These are phyloP conservation scores for Arctium minus DNA, from an alignment of 129 eudicot species.

Conservation along the genomic window DNA sequence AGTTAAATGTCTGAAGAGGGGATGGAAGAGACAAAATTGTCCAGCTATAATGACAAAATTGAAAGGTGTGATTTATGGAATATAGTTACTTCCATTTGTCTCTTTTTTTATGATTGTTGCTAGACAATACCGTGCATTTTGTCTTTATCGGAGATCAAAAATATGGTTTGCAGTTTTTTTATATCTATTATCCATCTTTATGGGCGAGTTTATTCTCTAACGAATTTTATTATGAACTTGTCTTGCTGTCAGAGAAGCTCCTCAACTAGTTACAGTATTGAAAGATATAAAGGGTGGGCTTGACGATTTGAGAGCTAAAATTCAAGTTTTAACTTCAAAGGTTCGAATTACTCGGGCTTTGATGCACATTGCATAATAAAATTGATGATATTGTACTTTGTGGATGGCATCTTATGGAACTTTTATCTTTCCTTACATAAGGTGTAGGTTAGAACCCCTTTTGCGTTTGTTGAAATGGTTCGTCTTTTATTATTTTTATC, in stretches of 20 bases:
- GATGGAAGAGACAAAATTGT: conserved; percentile 24
- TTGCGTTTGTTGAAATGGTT: not conserved
- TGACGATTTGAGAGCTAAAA: conserved; percentile 59
- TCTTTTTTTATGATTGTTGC: not conserved
- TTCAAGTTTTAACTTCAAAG: conserved; percentile 64
- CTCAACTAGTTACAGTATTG: conserved; percentile 58
- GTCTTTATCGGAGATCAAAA: not conserved
- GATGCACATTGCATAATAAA: not conserved
- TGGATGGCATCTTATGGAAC: not conserved
- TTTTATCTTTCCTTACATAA: not conserved
- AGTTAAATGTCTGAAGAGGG: conserved; percentile 22
- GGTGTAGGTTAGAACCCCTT: not conserved
- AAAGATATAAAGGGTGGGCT: conserved; percentile 82
- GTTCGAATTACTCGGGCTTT: conserved; percentile 23
- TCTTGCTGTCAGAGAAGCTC: conserved; percentile 56
- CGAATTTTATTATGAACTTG: conserved; percentile 2
- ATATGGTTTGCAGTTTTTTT: not conserved
- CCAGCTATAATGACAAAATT: conserved; percentile 10
- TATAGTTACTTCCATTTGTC: not conserved
- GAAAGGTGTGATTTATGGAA: conserved; percentile 25
- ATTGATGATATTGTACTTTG: not conserved
- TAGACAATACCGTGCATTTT: not conserved
- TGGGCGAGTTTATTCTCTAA: not conserved
- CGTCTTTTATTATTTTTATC: not conserved
- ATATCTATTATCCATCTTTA: not conserved